phyloP scores from a whole-genome alignment of 768 basidiomycete species.

The Leccinellum albellum region DNA sequence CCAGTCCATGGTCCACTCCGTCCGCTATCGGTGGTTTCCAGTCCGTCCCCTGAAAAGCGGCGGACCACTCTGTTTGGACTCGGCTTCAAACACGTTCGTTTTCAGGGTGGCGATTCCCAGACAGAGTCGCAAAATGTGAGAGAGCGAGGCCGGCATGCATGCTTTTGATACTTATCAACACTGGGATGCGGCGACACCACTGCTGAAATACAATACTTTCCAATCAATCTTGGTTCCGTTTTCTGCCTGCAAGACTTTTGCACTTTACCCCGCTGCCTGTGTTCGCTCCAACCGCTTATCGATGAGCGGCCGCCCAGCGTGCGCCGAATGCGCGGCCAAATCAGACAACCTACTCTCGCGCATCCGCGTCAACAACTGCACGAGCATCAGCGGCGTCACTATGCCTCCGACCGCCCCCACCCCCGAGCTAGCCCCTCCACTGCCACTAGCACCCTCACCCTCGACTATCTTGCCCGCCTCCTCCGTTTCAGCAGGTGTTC shows the following conservation, averaged over 20 bases:
- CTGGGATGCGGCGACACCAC: too few relatives aligned
- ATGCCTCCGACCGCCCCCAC: constrained; percentile 30
- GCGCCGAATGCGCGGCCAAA: constrained; percentile 42
- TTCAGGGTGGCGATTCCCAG: not conserved
- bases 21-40: constrained; percentile 24
- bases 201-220: too few relatives aligned
- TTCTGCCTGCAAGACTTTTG: not conserved
- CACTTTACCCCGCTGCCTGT: constrained; percentile 51
- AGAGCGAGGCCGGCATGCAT: too few relatives aligned
- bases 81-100: constrained; percentile 8
- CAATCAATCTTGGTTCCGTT: too few relatives aligned
- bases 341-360: constrained; percentile 61
- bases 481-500: constrained; percentile 24
- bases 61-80: constrained; percentile 21
- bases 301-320: constrained; percentile 46
- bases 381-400: constrained; percentile 52
- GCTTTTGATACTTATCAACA: too few relatives aligned
- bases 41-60: constrained; percentile 16
- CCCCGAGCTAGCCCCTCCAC: not conserved
- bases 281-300: constrained; percentile 75
- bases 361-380: constrained; percentile 59
- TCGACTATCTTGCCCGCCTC: constrained; percentile 17
- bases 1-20: constrained; percentile 32
- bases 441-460: not conserved
- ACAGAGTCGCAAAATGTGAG: not conserved